phyloP scores from a whole-genome alignment of 352 stramenopile species.

The Thalassiosira gravida region DNA sequence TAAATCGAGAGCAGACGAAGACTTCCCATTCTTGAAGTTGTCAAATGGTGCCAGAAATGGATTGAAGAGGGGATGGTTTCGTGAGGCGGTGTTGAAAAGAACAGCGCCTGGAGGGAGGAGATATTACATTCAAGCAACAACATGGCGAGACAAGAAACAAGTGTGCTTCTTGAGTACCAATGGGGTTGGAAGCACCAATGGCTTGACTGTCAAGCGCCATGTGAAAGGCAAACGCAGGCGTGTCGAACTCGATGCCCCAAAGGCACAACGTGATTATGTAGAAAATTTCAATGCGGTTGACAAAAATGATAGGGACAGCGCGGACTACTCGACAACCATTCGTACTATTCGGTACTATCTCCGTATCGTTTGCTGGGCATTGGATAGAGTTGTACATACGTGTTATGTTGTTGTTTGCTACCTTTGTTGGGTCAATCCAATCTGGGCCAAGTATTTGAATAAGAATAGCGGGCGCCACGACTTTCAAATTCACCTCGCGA shows the following conservation, averaged over 20 bases:
- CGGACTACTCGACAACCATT: background rate
- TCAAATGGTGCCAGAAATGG: background rate
- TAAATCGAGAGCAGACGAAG: slow-evolving; percentile 1
- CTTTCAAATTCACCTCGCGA: background rate
- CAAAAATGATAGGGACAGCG: background rate
- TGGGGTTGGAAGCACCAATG: background rate
- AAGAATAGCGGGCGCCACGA: background rate
- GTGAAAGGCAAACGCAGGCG: background rate
- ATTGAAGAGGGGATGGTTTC: slow-evolving; percentile 15
- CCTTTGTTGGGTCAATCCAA: background rate
- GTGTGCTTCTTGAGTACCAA: background rate
- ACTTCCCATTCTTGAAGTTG: slow-evolving; percentile 24
- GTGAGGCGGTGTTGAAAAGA: slow-evolving; percentile 18
- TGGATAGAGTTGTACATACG: slow-evolving; percentile 1
- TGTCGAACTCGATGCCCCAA: background rate
- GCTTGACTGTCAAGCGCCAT: background rate
- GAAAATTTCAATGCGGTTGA: background rate
- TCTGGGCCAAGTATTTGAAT: background rate
- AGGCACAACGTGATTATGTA: background rate
- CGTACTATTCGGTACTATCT: background rate
- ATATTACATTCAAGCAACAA: slow-evolving; percentile 3
- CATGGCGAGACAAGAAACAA: slow-evolving; percentile 1
- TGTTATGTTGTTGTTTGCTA: slow-evolving; percentile 3
- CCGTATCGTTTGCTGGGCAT: background rate
- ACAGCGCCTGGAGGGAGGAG: slow-evolving; percentile 13